These are phyloP conservation scores for Nigrospora oryzae DNA, from an alignment of 2,329 filamentous ascomycete genomes.

Conservation along the genomic window DNA sequence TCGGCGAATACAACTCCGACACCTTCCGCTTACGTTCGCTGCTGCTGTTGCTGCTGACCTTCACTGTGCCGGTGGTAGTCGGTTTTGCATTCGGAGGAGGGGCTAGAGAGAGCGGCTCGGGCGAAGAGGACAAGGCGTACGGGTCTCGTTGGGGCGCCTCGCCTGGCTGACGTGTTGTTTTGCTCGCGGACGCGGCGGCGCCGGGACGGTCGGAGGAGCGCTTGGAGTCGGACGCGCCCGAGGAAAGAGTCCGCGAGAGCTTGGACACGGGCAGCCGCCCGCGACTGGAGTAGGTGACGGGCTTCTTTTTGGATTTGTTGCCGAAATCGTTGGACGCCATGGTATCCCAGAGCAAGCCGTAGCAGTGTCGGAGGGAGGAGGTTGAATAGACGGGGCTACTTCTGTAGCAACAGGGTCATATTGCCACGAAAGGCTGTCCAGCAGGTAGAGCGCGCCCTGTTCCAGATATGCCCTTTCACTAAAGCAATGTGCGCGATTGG, in stretches of 20 bases:
- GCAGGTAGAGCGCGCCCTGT: too few relatives aligned
- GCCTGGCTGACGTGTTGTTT: neutral
- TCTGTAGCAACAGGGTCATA: too few relatives aligned
- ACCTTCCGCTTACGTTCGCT: conserved; percentile 1
- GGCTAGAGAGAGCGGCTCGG: neutral
- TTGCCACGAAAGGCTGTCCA: too few relatives aligned
- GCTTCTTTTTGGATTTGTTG: neutral
- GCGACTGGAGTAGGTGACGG: neutral
- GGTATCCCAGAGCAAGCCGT: neutral
- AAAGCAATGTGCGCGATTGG: too few relatives aligned
- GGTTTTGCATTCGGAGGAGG: neutral
- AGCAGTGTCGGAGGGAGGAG: neutral
- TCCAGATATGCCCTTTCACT: too few relatives aligned
- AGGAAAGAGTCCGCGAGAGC: neutral
- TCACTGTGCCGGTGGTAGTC: neutral
- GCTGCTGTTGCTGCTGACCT: neutral
- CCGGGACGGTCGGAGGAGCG: neutral
- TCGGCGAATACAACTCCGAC: neutral
- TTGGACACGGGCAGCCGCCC: neutral
- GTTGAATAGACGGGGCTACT: too few relatives aligned
- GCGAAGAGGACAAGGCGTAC: neutral
- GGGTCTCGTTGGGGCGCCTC: neutral
- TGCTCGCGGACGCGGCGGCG: neutral
- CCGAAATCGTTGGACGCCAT: neutral
- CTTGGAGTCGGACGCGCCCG: neutral